Percentiles rank a stretch among this genome's conserved stretches.
Evolutionary conservation across 2,329 filamentous ascomycete genomes (phyloP).

Genomic region (Zymoseptoria ardabiliae): DNA sequence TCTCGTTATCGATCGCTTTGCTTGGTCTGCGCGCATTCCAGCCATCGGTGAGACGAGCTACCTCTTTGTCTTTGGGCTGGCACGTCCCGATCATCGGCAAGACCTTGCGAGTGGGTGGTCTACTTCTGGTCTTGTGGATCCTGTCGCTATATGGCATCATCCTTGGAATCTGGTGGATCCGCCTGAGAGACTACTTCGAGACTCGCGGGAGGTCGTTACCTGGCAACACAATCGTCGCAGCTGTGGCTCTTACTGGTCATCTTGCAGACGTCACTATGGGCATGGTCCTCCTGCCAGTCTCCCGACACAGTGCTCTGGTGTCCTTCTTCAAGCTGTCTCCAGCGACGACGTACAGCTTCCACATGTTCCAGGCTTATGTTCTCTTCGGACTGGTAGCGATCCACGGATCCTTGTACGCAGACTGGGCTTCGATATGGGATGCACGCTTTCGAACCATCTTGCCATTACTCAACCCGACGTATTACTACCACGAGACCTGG

Average conservation of each 20-base stretch:
- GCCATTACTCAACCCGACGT: slow-evolving; percentile 13
- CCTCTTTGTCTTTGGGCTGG: background rate
- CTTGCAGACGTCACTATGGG: slow-evolving; percentile 11
- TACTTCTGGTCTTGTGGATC: slow-evolving; percentile 9
- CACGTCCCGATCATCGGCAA: slow-evolving; percentile 3
- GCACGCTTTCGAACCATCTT: slow-evolving; percentile 5
- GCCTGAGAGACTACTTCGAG: slow-evolving; percentile 7
- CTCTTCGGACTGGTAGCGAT: slow-evolving; percentile 3
- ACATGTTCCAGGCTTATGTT: slow-evolving; percentile 8
- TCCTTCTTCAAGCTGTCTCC: slow-evolving; percentile 12
- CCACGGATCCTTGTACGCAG: slow-evolving; percentile 6
- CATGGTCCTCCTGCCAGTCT: slow-evolving; percentile 10
- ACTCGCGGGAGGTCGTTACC: slow-evolving; percentile 3
- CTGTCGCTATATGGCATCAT: slow-evolving; percentile 6
- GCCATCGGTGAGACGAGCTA: slow-evolving; percentile 1
- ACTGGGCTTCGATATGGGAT: slow-evolving; percentile 4
- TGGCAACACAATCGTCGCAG: slow-evolving; percentile 8
- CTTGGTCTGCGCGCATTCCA: slow-evolving; percentile 8
- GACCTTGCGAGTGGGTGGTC: slow-evolving; percentile 4
- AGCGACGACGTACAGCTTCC: slow-evolving; percentile 7
- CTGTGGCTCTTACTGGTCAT: slow-evolving; percentile 9
- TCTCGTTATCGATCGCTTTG: slow-evolving; percentile 8
- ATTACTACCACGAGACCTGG: slow-evolving; percentile 13
- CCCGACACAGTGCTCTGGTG: slow-evolving; percentile 8
- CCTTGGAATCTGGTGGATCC: slow-evolving; percentile 11